phyloP scores from a whole-genome alignment of 169 alveolate species.

The Plasmodium adleri region DNA sequence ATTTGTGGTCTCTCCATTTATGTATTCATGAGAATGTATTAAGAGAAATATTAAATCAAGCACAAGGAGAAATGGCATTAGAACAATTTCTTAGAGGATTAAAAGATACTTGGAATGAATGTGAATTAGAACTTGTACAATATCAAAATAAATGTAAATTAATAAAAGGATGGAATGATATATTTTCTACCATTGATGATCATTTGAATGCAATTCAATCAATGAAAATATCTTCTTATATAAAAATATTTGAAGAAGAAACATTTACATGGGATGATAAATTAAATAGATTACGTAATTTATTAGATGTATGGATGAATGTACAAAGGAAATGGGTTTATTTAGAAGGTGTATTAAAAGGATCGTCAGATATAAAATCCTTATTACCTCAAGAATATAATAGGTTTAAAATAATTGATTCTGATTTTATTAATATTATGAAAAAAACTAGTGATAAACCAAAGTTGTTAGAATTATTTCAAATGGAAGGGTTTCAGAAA shows the following conservation, averaged over 20 bases:
- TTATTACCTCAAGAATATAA: constrained; percentile 95
- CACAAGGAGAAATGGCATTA: constrained; percentile 98
- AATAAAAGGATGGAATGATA: constrained; percentile 98
- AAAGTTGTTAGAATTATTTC: constrained; percentile 88
- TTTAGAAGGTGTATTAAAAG: constrained; percentile 97
- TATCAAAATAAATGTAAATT: constrained; percentile 95
- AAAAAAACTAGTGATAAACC: constrained; percentile 94
- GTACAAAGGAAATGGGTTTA: constrained; percentile 98
- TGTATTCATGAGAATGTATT: constrained; percentile 80
- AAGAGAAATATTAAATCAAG: constrained; percentile 93
- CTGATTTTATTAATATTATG: constrained; percentile 94
- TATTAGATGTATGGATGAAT: constrained; percentile 97
- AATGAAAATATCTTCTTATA: constrained; percentile 95
- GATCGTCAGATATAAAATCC: constrained; percentile 96
- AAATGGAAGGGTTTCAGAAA: constrained; percentile 93
- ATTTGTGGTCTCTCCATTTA: constrained; percentile 90
- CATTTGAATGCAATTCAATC: constrained; percentile 94
- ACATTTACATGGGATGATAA: constrained; percentile 97
- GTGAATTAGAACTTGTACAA: constrained; percentile 91
- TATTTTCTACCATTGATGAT: constrained; percentile 95
- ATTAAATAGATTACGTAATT: constrained; percentile 92
- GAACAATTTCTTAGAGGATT: constrained; percentile 93
- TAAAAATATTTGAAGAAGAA: constrained; percentile 94
- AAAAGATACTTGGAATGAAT: constrained; percentile 93
- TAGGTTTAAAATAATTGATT: constrained; percentile 95